Percentiles rank a stretch among this genome's conserved stretches.
These are phyloP conservation scores for Apocynum venetum DNA, from an alignment of 257 asterid species.

Conservation along the genomic window DNA sequence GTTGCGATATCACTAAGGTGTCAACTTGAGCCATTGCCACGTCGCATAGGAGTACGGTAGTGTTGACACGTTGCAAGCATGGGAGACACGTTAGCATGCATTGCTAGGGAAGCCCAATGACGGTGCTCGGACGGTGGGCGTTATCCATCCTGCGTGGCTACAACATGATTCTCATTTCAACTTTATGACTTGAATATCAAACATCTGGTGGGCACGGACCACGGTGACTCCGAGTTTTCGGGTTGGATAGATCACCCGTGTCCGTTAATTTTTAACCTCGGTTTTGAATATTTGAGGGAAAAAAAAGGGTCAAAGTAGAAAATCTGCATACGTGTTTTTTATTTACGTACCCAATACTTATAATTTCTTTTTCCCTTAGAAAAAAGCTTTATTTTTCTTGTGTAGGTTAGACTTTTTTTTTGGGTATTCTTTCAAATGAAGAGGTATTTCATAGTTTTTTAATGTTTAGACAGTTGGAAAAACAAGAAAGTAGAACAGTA, in stretches of 20 bases:
- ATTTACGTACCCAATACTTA: no score
- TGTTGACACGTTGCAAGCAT: neutral
- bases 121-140: neutral
- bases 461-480: no score
- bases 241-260: neutral
- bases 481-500: no score
- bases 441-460: no score
- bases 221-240: neutral
- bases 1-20: neutral
- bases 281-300: no score
- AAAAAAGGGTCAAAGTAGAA: no score
- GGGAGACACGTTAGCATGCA: constrained; percentile 4
- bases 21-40: neutral
- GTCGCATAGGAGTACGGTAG: neutral
- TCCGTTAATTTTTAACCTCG: no score
- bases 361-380: no score
- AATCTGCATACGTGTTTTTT: no score
- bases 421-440: no score
- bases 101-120: neutral
- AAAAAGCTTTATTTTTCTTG: no score
- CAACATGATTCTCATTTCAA: neutral
- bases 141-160: neutral
- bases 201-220: neutral
- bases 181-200: neutral
- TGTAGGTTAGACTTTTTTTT: no score